phyloP scores from a whole-genome alignment of 257 asterid genomes.

The Nicotiana undulata region DNA sequence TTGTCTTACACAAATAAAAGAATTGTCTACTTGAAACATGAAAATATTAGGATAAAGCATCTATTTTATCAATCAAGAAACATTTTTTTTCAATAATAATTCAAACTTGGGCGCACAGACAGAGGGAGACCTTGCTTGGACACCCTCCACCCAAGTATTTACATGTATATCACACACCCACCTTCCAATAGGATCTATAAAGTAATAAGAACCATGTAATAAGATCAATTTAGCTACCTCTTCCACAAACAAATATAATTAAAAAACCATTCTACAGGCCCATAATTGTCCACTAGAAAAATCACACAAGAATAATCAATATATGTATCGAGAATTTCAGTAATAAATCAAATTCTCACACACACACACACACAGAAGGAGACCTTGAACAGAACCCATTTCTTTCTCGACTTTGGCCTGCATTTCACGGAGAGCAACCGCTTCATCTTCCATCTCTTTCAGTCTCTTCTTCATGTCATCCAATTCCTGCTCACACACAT shows the following conservation, averaged over 20 bases:
- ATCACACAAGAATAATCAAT: background rate
- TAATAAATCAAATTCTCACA: background rate
- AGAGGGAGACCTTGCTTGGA: background rate
- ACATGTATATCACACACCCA: background rate
- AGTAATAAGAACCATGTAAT: background rate
- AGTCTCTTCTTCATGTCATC: constrained; percentile 12
- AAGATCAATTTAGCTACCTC: constrained; percentile 2
- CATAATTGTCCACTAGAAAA: background rate
- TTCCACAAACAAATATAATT: background rate
- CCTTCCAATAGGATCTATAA: background rate
- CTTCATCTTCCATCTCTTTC: constrained; percentile 11
- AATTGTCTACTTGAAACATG: background rate
- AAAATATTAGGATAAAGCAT: background rate
- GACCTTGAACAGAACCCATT: constrained; percentile 8
- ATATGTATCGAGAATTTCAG: background rate
- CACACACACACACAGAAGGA: background rate
- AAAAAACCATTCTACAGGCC: background rate
- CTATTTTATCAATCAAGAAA: background rate
- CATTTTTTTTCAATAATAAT: background rate
- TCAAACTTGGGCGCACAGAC: background rate
- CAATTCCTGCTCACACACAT: constrained; percentile 3
- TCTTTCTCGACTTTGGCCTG: constrained; percentile 9
- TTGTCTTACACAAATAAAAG: background rate
- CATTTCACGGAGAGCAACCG: constrained; percentile 11
- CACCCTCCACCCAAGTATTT: background rate